phyloP scores from a whole-genome alignment of 192 early-diverging fungal genomes.

The Podila minutissima region DNA sequence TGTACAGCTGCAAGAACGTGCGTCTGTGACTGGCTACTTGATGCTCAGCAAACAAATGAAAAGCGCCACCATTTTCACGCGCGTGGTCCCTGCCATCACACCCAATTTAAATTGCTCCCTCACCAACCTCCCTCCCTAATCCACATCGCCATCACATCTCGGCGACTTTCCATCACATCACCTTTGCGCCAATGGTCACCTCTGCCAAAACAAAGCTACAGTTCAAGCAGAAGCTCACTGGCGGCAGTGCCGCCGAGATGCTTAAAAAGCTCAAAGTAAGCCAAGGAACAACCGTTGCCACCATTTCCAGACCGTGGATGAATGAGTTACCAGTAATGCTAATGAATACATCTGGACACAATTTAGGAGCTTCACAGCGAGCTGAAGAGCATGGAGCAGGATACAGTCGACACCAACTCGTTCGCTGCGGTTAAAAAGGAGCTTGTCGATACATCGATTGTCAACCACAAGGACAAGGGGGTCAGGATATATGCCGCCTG shows the following conservation, averaged over 20 bases:
- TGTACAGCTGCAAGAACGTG: no score
- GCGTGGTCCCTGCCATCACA: slow-evolving; percentile 4
- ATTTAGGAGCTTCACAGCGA: slow-evolving; percentile 81
- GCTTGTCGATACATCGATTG: slow-evolving; percentile 71
- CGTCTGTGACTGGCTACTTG: background rate
- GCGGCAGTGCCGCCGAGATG: slow-evolving; percentile 25
- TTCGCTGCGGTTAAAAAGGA: slow-evolving; percentile 72
- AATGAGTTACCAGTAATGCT: background rate
- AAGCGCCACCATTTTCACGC: slow-evolving; percentile 44
- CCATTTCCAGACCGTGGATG: slow-evolving; percentile 4
- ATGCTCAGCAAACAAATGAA: no score
- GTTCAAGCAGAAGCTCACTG: slow-evolving; percentile 33
- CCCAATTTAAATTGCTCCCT: no score
- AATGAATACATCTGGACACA: background rate
- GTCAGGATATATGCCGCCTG: slow-evolving; percentile 80
- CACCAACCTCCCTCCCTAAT: no score
- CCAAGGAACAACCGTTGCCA: background rate
- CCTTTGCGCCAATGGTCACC: slow-evolving; percentile 20
- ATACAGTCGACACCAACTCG: slow-evolving; percentile 73
- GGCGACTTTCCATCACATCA: background rate
- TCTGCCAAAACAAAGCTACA: slow-evolving; percentile 14
- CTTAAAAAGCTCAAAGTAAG: slow-evolving; percentile 46
- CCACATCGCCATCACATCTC: no score
- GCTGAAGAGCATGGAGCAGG: slow-evolving; percentile 79
- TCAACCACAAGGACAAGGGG: slow-evolving; percentile 83